phyloP scores from a whole-genome alignment of 306 rosid species.

The Glycyrrhiza uralensis region DNA sequence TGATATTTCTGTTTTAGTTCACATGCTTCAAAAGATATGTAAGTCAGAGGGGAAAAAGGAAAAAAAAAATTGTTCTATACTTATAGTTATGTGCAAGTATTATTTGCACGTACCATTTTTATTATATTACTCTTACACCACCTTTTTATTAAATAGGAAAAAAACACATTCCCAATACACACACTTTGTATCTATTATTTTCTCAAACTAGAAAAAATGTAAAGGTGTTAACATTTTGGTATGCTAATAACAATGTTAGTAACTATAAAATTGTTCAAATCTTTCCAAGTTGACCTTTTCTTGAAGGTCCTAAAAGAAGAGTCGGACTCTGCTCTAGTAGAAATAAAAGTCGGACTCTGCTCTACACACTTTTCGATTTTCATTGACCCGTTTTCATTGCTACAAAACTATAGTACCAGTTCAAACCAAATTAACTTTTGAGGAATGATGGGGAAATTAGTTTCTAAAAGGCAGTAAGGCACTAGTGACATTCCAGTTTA shows the following conservation, averaged over 20 bases:
- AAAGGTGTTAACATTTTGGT: too few species aligned
- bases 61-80: neutral
- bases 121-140: neutral
- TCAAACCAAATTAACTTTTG: neutral
- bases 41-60: neutral
- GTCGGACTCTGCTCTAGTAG: neutral
- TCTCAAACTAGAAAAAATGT: neutral
- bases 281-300: neutral
- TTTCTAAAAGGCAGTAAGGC: neutral
- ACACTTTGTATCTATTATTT: neutral
- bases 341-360: neutral
- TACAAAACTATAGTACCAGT: neutral
- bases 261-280: neutral
- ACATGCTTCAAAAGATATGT: neutral
- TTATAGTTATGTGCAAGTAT: neutral
- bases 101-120: neutral
- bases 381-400: neutral
- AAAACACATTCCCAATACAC: neutral
- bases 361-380: neutral
- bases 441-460: neutral
- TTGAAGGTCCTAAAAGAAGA: too few species aligned
- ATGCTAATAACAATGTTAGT: neutral
- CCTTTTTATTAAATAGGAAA: neutral
- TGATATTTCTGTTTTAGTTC: neutral
- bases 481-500: neutral